phyloP scores from a whole-genome alignment of 139 green algal genomes.

The Coelastrella sp. region DNA sequence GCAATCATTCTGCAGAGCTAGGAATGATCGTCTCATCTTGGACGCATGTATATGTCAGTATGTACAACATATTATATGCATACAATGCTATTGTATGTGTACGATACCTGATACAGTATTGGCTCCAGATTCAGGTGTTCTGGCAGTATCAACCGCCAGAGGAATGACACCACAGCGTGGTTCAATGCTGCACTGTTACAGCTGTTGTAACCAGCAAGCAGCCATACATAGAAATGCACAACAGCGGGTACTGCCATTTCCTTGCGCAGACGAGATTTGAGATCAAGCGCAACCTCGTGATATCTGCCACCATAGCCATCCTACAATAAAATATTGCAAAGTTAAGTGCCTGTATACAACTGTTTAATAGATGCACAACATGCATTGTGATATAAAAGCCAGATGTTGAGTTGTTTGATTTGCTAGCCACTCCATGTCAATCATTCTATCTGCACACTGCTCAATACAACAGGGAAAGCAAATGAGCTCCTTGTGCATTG shows the following conservation, averaged over 20 bases:
- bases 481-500: neutral
- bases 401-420: too few species aligned
- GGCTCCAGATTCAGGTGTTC: constrained; percentile 77
- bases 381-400: too few species aligned
- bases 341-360: too few species aligned
- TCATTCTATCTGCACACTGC: too few species aligned
- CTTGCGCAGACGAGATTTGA: constrained; percentile 58
- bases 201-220: constrained; percentile 64
- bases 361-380: too few species aligned
- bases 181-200: constrained; percentile 68
- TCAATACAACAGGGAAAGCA: neutral
- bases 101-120: constrained; percentile 88
- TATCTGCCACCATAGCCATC: too few species aligned
- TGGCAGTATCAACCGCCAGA: constrained; percentile 70
- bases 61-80: neutral
- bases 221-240: constrained; percentile 80
- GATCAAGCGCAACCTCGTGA: constrained; percentile 57
- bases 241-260: constrained; percentile 71
- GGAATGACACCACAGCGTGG: constrained; percentile 64
- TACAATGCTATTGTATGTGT: too few species aligned
- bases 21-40: too few species aligned
- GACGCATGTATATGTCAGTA: too few species aligned
- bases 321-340: too few species aligned
- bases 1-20: too few species aligned
- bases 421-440: too few species aligned